Percentiles rank a stretch among this genome's conserved stretches.
Conservation (phyloP, 2,329 filamentous ascomycete species). For the Trichoderma sp. region DNA sequence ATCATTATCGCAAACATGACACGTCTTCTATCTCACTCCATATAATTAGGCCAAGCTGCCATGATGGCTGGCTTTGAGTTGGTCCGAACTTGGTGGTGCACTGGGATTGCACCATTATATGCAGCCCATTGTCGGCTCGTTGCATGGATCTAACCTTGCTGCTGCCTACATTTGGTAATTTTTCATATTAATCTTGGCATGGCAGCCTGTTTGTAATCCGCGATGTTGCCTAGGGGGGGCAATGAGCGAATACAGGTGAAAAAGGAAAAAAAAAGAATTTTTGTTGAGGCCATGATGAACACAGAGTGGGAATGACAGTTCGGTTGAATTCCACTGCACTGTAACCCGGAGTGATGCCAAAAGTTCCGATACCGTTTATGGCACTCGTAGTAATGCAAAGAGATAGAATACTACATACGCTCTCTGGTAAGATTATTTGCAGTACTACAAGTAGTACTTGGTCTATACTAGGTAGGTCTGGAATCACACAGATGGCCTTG, state of each 20-base stretch:
- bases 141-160: not conserved
- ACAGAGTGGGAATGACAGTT: not conserved
- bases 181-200: not conserved
- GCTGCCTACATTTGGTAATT: not conserved
- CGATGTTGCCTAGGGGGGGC: not conserved
- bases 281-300: not conserved
- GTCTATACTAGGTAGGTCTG: too few relatives aligned
- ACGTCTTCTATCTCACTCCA: not conserved
- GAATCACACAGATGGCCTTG: too few relatives aligned
- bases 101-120: not conserved
- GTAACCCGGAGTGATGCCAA: not conserved
- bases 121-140: not conserved
- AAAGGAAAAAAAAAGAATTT: not conserved
- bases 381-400: not conserved
- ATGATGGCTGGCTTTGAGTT: not conserved
- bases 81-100: not conserved
- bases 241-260: not conserved
- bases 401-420: not conserved
- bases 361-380: not conserved
- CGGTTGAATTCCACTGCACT: not conserved
- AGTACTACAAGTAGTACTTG: not conserved
- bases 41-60: not conserved
- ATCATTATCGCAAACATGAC: not conserved
- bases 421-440: not conserved
- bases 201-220: not conserved